These are phyloP conservation scores for Miscanthus lutarioriparius DNA, from an alignment of 176 grass and related monocot species.

Conservation along the genomic window DNA sequence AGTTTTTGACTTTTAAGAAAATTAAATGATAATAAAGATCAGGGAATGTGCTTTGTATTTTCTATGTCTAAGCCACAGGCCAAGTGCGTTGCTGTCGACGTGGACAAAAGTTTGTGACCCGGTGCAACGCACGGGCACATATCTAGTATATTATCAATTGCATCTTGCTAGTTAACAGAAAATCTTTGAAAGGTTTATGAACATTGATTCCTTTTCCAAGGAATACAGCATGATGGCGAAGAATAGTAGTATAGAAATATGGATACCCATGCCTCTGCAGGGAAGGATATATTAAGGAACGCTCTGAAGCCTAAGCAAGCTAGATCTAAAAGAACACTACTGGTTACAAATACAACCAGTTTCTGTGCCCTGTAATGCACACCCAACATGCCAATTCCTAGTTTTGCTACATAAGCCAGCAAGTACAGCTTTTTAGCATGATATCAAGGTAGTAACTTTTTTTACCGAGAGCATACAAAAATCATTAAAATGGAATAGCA, in stretches of 20 bases:
- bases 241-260: background rate
- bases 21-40: no score
- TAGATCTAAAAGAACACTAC: background rate
- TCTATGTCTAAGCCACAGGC: no score
- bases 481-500: constrained; percentile 9
- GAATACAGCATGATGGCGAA: background rate
- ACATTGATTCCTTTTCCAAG: background rate
- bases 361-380: background rate
- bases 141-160: background rate
- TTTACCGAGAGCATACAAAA: constrained; percentile 21
- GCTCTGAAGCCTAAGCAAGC: background rate
- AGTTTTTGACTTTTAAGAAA: no score
- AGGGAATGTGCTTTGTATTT: no score
- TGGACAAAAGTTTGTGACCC: no score
- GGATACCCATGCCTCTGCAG: background rate
- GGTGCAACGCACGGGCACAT: no score
- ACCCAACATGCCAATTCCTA: background rate
- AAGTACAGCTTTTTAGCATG: constrained; percentile 8
- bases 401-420: background rate
- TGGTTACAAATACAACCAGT: background rate
- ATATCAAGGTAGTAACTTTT: background rate
- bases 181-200: background rate
- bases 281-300: background rate
- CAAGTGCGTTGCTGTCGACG: no score
- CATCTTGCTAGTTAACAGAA: background rate